Evolutionary conservation across 306 rosid species (phyloP).

Genomic region (Rosa rugosa): DNA sequence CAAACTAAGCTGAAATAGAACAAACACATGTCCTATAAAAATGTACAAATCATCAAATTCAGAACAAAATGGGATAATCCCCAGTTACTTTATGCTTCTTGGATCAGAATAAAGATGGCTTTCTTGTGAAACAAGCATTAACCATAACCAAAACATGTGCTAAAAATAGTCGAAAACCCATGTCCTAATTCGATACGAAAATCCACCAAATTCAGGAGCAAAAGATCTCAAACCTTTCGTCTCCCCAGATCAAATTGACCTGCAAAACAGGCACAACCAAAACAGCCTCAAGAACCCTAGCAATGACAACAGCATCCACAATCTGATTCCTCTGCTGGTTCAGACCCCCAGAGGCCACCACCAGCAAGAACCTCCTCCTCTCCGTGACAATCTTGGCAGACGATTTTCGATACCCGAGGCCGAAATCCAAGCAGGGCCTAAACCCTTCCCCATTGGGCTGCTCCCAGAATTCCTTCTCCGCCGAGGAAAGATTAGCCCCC

Average conservation of each 20-base stretch:
- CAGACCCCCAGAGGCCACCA: slow-evolving; percentile 56
- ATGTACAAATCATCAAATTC: neutral
- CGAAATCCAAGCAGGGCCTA: slow-evolving; percentile 45
- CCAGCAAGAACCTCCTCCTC: slow-evolving; percentile 51
- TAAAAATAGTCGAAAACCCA: neutral
- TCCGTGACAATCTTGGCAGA: slow-evolving; percentile 35
- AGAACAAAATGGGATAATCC: neutral
- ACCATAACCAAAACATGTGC: neutral
- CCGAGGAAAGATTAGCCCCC: slow-evolving; percentile 30
- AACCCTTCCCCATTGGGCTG: slow-evolving; percentile 49
- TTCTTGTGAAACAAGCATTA: slow-evolving; percentile 8
- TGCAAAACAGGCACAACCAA: slow-evolving; percentile 53
- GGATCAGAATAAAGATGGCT: neutral
- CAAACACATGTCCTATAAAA: neutral
- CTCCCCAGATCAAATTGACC: slow-evolving; percentile 56
- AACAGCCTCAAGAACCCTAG: slow-evolving; percentile 54
- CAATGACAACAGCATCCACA: slow-evolving; percentile 59
- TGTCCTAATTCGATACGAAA: neutral
- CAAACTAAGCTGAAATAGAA: neutral
- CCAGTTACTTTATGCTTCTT: neutral
- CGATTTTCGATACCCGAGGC: slow-evolving; percentile 41
- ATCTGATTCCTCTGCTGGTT: slow-evolving; percentile 66
- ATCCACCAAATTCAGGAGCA: neutral
- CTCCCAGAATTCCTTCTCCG: slow-evolving; percentile 49
- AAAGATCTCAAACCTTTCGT: slow-evolving; percentile 37